phyloP scores from a whole-genome alignment of 1,284 basidiomycete species.

The Kwoniella shivajii region DNA sequence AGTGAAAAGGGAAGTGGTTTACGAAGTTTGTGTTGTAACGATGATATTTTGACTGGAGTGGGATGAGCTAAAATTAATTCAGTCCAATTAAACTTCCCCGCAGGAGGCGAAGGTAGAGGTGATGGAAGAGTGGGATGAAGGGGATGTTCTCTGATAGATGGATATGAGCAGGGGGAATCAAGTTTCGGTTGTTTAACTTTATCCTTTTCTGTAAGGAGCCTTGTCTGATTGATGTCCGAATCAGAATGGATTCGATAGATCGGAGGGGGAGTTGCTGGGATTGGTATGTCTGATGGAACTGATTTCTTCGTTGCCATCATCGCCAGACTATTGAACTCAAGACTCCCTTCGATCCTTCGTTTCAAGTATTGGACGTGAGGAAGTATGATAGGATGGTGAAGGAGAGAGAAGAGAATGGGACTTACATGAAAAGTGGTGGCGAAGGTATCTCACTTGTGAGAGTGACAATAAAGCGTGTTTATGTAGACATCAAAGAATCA shows the following conservation, averaged over 20 bases:
- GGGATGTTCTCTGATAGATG: too few relatives aligned
- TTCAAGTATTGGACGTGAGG: too few relatives aligned
- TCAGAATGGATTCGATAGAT: background rate
- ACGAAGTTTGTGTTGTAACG: background rate
- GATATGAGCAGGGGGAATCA: too few relatives aligned
- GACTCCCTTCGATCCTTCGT: too few relatives aligned
- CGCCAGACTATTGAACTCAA: too few relatives aligned
- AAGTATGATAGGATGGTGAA: background rate
- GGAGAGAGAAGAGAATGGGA: background rate
- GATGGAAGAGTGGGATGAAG: background rate
- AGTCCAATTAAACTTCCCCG: background rate
- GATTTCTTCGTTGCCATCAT: slow-evolving; percentile 1
- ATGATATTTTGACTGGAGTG: too few relatives aligned
- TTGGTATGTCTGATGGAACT: background rate
- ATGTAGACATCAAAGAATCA: too few relatives aligned
- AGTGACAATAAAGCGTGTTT: background rate
- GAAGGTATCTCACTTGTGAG: background rate
- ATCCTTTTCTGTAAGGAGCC: too few relatives aligned
- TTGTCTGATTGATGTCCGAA: too few relatives aligned
- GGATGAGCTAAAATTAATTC: background rate
- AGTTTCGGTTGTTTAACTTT: too few relatives aligned
- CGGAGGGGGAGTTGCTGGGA: slow-evolving; percentile 1
- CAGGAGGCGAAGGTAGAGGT: background rate
- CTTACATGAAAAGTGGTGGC: background rate
- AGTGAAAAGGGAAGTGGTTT: background rate